Evolutionary conservation across 306 rosid species (phyloP), one percentile per base, ranked within the genome.

Genomic region (Pterocarpus santalinus): DNA sequence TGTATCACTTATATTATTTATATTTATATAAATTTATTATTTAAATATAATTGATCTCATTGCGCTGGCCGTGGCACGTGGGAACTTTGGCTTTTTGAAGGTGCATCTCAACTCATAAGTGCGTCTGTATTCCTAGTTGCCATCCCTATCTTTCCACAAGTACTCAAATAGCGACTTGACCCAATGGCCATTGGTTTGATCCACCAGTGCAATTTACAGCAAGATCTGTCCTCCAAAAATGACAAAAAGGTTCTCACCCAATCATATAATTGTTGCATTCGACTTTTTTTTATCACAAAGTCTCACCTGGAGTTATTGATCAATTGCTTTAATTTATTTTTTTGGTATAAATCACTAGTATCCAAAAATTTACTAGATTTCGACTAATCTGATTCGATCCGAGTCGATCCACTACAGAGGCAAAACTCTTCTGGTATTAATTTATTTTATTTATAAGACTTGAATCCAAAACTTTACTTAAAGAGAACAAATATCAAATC

Each of bases 81-180:
- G 69, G 22, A 78, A 30, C 75, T 53, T 77, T 32, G 11, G 14
- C 58, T 12, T 44, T 46, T 4, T 2, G 15, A 69, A 69, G 34
- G 46, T 32, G 38, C 7, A 16, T 22, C 58, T 47, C 63, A 34
- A 9, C 60, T 22, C 57, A 53, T 13, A 44, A 57, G 39, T 73
- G 35, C 47, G 56, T 53, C 16, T 57, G 47, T 14, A 41, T n/a
- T 57, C 38, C 69, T 8, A 4, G 38, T 33, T 79, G 22, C 82
- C 57, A 38, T 66, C 63, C 36, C 35, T 74, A 22, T 72, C 76
- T 72, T 72, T 72, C 65, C 49, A 72, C 65, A n/a, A 53, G 35
- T 53, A 74, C 79, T 58, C 56, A 35, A 60, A 9, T 9, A 5
- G 22, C 7, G 22, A 55, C 53, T 55, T 53, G 17, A 72, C 51